These are phyloP conservation scores for Citrus maxima DNA, from an alignment of 345 rosid species.

Conservation along the genomic window DNA sequence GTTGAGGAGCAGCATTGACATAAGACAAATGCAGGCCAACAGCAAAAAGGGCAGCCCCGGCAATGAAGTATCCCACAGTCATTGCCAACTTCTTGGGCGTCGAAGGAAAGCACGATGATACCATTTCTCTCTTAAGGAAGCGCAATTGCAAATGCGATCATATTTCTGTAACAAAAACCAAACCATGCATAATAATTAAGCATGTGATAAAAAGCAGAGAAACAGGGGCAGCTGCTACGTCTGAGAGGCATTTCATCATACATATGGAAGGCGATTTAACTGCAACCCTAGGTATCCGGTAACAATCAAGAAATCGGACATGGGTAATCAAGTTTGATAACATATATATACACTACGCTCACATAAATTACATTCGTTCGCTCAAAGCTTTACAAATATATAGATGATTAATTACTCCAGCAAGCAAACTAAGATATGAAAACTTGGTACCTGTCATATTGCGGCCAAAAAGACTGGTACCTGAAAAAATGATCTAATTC, in stretches of 20 bases:
- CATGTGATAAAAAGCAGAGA: too few relatives aligned
- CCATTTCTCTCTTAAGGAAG: slow-evolving; percentile 29
- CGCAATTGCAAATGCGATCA: background rate
- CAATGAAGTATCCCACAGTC: slow-evolving; percentile 54
- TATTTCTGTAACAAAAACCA: background rate
- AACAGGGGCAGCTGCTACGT: background rate
- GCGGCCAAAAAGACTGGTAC: too few relatives aligned
- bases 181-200: background rate
- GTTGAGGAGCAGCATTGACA: slow-evolving; percentile 62
- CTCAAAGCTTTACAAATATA: background rate
- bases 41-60: slow-evolving; percentile 52
- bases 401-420: too few relatives aligned
- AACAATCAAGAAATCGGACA: background rate
- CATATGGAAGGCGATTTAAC: background rate
- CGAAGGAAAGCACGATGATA: slow-evolving; percentile 49
- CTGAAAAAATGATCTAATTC: too few relatives aligned
- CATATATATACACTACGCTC: background rate
- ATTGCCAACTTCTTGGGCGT: slow-evolving; percentile 60
- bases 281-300: background rate
- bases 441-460: too few relatives aligned
- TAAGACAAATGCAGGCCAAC: slow-evolving; percentile 49
- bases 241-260: slow-evolving; percentile 12
- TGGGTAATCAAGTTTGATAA: background rate
- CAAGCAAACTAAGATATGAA: too few relatives aligned
- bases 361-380: background rate